Evolutionary conservation across 2,329 filamentous ascomycete species (phyloP).

Genomic region (Exophiala viscosa): DNA sequence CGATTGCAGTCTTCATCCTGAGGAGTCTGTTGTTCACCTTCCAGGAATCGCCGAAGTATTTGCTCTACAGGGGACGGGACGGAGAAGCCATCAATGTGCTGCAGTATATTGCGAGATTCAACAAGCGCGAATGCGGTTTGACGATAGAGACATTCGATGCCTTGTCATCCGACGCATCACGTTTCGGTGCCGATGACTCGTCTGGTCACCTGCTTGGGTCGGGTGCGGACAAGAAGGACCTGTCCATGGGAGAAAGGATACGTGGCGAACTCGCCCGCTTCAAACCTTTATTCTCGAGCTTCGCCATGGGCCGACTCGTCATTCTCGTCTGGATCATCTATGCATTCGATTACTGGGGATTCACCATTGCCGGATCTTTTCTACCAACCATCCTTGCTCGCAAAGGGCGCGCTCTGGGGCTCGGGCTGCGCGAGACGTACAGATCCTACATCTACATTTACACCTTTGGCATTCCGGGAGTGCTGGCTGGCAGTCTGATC

Average conservation of each 20-base stretch:
- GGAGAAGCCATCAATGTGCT: constrained; percentile 74
- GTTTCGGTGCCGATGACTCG: constrained; percentile 29
- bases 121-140: constrained; percentile 67
- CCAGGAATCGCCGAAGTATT: constrained; percentile 80
- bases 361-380: constrained; percentile 38
- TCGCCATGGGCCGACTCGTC: constrained; percentile 44
- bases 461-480: constrained; percentile 34
- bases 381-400: constrained; percentile 33
- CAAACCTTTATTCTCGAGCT: constrained; percentile 43
- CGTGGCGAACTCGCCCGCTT: constrained; percentile 42
- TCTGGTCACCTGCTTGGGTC: constrained; percentile 32
- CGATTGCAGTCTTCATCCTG: constrained; percentile 70
- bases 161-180: constrained; percentile 1
- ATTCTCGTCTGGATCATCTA: constrained; percentile 51
- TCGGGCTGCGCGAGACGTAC: constrained; percentile 31
- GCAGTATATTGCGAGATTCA: constrained; percentile 71
- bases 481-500: constrained; percentile 41
- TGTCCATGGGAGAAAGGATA: constrained; percentile 33
- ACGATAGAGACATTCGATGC: constrained; percentile 61
- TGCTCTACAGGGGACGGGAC: constrained; percentile 70
- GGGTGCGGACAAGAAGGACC: constrained; percentile 32
- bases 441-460: constrained; percentile 37
- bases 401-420: constrained; percentile 30
- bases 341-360: constrained; percentile 38
- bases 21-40: constrained; percentile 78